These are phyloP conservation scores for Emericellopsis terricola DNA, from an alignment of 495 filamentous ascomycete genomes.

Conservation along the genomic window DNA sequence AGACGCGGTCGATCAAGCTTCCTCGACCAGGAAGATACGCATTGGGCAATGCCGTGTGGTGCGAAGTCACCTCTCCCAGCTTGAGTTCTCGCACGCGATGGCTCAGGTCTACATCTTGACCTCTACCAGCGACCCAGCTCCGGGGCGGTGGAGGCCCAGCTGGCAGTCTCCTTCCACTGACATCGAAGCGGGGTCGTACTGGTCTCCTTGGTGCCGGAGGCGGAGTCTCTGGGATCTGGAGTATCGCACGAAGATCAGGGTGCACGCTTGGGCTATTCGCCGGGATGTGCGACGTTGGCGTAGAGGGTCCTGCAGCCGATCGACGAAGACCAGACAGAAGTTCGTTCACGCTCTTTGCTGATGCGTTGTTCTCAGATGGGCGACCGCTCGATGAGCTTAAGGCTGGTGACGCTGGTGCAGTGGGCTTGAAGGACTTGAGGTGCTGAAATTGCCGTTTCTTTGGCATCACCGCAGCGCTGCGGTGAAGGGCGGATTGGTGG, in stretches of 20 bases:
- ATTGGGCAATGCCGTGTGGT: slow-evolving; percentile 16
- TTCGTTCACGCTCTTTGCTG: slow-evolving; percentile 27
- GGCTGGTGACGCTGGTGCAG: slow-evolving; percentile 10
- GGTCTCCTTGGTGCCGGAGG: slow-evolving; percentile 42
- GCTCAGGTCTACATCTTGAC: too few relatives aligned
- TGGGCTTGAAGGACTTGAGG: slow-evolving; percentile 21
- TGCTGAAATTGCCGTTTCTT: slow-evolving; percentile 32
- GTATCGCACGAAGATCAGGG: slow-evolving; percentile 34
- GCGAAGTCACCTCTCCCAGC: too few relatives aligned
- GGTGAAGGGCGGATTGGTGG: too few relatives aligned
- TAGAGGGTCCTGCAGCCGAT: slow-evolving; percentile 9
- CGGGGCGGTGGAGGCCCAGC: slow-evolving; percentile 53
- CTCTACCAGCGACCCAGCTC: slow-evolving; percentile 43
- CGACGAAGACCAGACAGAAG: slow-evolving; percentile 30
- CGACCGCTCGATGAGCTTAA: too few relatives aligned
- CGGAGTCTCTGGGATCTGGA: slow-evolving; percentile 55
- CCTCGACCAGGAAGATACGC: slow-evolving; percentile 17
- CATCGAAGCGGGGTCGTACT: slow-evolving; percentile 15
- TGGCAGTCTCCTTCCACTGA: slow-evolving; percentile 26
- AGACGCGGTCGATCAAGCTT: slow-evolving; percentile 36
- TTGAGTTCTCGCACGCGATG: too few relatives aligned
- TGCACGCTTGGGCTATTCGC: slow-evolving; percentile 22
- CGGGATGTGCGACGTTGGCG: slow-evolving; percentile 7
- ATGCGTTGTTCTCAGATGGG: not conserved
- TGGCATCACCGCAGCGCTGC: slow-evolving; percentile 28